Evolutionary conservation across 495 filamentous ascomycete species (phyloP).

Genomic region (Rusavskia elegans): DNA sequence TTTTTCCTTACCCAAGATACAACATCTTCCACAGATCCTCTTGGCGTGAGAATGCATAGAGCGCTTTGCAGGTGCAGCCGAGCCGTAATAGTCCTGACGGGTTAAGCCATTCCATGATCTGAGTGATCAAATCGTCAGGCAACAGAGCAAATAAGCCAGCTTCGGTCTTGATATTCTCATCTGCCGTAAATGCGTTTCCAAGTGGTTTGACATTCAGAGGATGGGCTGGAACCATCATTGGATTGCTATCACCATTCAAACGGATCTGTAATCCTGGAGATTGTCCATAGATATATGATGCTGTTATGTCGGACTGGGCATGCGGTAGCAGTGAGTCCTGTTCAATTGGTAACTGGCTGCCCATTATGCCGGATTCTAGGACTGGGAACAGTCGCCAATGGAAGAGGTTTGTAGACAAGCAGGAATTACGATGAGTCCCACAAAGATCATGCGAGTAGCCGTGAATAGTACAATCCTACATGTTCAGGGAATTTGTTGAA

Average conservation of each 20-base stretch:
- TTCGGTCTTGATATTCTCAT: slow-evolving; percentile 44
- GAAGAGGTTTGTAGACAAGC: too few relatives aligned
- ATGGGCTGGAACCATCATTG: slow-evolving; percentile 46
- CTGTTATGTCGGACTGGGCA: too few relatives aligned
- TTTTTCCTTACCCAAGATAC: slow-evolving; percentile 61
- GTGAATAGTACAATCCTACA: too few relatives aligned
- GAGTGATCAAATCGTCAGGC: slow-evolving; percentile 69
- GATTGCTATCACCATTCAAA: not conserved
- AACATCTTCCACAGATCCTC: slow-evolving; percentile 88
- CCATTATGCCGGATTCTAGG: too few relatives aligned
- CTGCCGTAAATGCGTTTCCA: slow-evolving; percentile 65
- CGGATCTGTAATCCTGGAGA: too few relatives aligned
- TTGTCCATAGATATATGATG: too few relatives aligned
- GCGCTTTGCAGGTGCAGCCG: slow-evolving; percentile 71
- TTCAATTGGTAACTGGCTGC: too few relatives aligned
- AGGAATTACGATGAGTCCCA: too few relatives aligned
- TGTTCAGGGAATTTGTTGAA: too few relatives aligned
- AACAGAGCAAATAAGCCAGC: slow-evolving; percentile 47
- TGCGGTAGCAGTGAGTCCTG: too few relatives aligned
- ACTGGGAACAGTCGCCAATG: too few relatives aligned
- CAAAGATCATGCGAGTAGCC: too few relatives aligned
- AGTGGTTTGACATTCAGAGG: slow-evolving; percentile 74
- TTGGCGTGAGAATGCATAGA: slow-evolving; percentile 71
- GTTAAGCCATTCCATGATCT: slow-evolving; percentile 63
- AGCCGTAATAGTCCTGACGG: slow-evolving; percentile 41